Conservation (phyloP, 495 filamentous ascomycete species). For the Pyrenula aspistea region DNA sequence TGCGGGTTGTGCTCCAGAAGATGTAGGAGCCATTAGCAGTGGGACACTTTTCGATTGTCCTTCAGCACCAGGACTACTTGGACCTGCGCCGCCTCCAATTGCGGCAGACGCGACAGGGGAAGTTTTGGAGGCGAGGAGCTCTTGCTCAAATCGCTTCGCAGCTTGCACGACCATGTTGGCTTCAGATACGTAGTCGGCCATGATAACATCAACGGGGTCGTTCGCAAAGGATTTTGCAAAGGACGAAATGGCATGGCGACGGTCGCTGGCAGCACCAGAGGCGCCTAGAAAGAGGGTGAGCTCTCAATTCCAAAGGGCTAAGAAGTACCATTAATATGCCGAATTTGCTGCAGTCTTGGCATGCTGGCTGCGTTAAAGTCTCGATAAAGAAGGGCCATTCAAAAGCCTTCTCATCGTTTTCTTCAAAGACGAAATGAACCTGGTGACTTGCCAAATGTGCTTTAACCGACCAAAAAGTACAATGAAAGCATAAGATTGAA, state of each 20-base stretch:
- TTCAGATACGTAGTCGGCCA: conserved; percentile 47
- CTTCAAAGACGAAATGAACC: no score
- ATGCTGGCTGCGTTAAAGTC: no score
- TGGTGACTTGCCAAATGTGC: no score
- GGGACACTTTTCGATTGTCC: neutral
- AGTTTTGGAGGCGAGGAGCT: conserved; percentile 1
- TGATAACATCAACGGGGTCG: conserved; percentile 44
- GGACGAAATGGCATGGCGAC: conserved; percentile 40
- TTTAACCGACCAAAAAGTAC: no score
- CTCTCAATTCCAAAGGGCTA: no score
- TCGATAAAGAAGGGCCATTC: no score
- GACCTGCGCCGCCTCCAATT: neutral
- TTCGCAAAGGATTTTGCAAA: conserved; percentile 34
- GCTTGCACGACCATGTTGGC: conserved; percentile 37
- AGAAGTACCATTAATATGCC: no score
- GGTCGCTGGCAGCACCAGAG: conserved; percentile 44
- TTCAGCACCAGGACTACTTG: conserved; percentile 4
- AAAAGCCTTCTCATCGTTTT: no score
- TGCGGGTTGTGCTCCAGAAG: conserved; percentile 14
- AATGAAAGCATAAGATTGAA: no score
- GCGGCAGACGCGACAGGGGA: conserved; percentile 1
- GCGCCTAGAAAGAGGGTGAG: conserved; percentile 12
- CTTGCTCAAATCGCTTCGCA: conserved; percentile 27
- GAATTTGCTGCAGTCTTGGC: no score
- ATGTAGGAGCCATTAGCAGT: no score